Percentiles rank a stretch among this genome's conserved stretches.
These are phyloP conservation scores for Trichoderma sp. DNA, from an alignment of 2,329 filamentous ascomycete species.

Conservation along the genomic window DNA sequence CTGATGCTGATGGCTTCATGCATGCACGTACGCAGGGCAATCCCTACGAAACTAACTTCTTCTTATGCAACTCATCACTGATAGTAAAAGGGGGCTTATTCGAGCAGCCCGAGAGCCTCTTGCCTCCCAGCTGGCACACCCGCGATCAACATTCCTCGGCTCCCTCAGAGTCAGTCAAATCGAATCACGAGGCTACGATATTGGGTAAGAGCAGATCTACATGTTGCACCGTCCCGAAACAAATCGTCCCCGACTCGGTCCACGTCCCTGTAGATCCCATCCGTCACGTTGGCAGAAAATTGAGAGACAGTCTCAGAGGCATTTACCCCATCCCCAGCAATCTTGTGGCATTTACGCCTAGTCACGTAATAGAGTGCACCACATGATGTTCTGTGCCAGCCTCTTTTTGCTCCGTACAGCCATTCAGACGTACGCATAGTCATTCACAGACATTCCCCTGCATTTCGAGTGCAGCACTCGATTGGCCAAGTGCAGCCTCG, in stretches of 20 bases:
- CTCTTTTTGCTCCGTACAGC: not conserved
- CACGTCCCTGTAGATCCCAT: not conserved
- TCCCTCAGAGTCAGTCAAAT: not conserved
- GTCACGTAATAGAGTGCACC: not conserved
- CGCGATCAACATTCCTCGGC: not conserved
- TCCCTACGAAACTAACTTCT: not conserved
- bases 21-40: not conserved
- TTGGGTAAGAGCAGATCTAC: not conserved
- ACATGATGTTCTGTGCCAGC: not conserved
- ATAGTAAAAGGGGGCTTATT: not conserved
- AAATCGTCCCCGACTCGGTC: not conserved
- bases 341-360: not conserved
- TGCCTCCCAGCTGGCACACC: not conserved
- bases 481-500: too few species aligned
- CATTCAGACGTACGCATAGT: not conserved
- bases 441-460: not conserved
- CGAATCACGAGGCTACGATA: not conserved
- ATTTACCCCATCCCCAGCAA: not conserved
- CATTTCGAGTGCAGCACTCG: not conserved
- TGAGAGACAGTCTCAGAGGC: not conserved
- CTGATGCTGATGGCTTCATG: not conserved
- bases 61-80: constrained; percentile 7
- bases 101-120: not conserved
- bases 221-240: not conserved
- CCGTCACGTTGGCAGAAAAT: not conserved